These are phyloP conservation scores for Colletotrichum australisinense DNA, from an alignment of 2,329 filamentous ascomycete species.

Conservation along the genomic window DNA sequence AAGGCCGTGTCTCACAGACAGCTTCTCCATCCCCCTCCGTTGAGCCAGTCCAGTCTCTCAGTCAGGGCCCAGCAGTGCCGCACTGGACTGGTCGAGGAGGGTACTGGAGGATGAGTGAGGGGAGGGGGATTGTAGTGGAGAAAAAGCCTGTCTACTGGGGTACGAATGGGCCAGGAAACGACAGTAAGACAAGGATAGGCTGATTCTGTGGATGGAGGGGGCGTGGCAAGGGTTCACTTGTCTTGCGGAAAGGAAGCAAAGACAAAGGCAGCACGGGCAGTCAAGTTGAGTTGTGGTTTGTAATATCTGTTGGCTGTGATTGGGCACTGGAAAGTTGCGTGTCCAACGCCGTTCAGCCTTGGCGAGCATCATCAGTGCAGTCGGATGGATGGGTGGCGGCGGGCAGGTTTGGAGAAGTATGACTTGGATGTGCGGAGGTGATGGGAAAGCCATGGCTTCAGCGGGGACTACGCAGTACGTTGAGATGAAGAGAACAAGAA, in stretches of 20 bases:
- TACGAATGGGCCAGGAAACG: neutral
- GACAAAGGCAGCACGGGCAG: neutral
- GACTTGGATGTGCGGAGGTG: neutral
- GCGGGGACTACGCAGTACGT: neutral
- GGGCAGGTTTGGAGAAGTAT: neutral
- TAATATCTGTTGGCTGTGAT: neutral
- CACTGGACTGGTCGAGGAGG: neutral
- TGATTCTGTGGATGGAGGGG: neutral
- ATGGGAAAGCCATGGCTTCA: neutral
- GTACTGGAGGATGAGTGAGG: neutral
- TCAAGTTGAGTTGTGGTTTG: neutral
- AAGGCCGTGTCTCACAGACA: neutral
- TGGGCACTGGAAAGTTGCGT: neutral
- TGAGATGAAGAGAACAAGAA: neutral
- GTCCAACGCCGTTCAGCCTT: conserved; percentile 27
- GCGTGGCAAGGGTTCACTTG: conserved; percentile 12
- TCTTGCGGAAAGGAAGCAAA: conserved; percentile 1
- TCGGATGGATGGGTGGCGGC: neutral
- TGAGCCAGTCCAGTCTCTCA: neutral
- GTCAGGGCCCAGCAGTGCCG: neutral
- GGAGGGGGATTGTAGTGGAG: neutral
- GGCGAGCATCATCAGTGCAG: conserved; percentile 19
- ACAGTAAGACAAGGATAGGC: conserved; percentile 4
- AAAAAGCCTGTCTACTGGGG: neutral
- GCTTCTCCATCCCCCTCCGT: neutral